Evolutionary conservation across 2,329 filamentous ascomycete genomes (phyloP), one percentile per base, ranked within the genome.

Genomic region (Tolypocladium pustulatum): DNA sequence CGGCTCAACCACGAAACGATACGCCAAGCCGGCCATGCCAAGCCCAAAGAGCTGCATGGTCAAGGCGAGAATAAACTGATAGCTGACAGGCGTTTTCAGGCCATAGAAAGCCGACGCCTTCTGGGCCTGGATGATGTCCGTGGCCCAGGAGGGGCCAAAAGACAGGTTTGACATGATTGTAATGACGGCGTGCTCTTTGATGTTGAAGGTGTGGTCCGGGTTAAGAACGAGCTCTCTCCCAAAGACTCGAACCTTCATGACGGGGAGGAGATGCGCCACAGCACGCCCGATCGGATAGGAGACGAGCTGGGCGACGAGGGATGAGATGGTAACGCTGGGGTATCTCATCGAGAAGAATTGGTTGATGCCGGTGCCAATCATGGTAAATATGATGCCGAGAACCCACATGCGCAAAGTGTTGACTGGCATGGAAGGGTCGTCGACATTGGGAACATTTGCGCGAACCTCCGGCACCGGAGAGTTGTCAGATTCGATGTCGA

Each of bases 31-130:
- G 0, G 84, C 83, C n/a, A 86, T 71, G 1, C 82, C 82, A 61
- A 85, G 84, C 3, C 84, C 84, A 54, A 84, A 81, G 63, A 83
- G 74, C 60, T 85, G 80, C 1, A 81, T 83, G n/a, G 81, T 82
- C 59, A 86, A 77, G 15, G 76, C 78, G 58, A 86, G 75, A 27
- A 85, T 71, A 2, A 85, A 69, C 64, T 84, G 78, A 65, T 82
- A 85, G 4, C 77, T 76, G 70, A 81, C 83, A 36, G 81, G 76
- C 22, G 80, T 75, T 4, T 73, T 71, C 61, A 79, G 22, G n/a
- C 55, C 55, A 17, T 51, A 58, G 25, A 58, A 58, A 1, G 57
- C 41, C 20, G 43, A 49, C 20, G 32, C 57, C 32, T 49, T 41
- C 22, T 55, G 41, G 20, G 57, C 57, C 25, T 52, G 51, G 20